Evolutionary conservation across 805 yeast genomes (phyloP).

Genomic region (Myxozyma neglecta): DNA sequence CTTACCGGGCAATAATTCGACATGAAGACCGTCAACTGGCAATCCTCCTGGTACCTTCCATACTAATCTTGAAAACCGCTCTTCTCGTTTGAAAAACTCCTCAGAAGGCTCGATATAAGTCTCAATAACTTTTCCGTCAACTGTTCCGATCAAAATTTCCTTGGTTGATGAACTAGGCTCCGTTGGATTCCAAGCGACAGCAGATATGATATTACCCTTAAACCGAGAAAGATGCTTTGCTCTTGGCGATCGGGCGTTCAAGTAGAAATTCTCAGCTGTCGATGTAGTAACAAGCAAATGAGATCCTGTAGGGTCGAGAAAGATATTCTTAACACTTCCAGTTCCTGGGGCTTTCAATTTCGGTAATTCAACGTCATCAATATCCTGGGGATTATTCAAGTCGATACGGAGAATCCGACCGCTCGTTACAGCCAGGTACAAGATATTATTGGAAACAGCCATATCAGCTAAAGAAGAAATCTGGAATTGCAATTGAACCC

Average conservation of each 20-base stretch:
- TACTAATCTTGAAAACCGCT: conserved; percentile 44
- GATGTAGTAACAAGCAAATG: conserved; percentile 54
- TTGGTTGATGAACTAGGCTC: conserved; percentile 46
- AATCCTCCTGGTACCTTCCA: conserved; percentile 42
- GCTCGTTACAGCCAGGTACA: conserved; percentile 54
- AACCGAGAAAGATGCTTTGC: conserved; percentile 50
- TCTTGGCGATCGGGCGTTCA: conserved; percentile 46
- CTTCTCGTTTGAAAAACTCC: conserved; percentile 48
- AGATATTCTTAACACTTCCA: conserved; percentile 43
- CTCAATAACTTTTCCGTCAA: conserved; percentile 52
- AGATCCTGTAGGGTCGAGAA: conserved; percentile 53
- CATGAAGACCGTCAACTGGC: conserved; percentile 33
- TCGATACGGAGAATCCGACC: conserved; percentile 65
- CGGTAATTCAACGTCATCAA: conserved; percentile 43
- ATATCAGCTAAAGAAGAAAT: conserved; percentile 51
- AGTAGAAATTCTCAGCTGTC: conserved; percentile 50
- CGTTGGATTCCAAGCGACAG: conserved; percentile 47
- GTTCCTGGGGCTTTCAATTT: conserved; percentile 35
- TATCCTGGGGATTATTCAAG: conserved; percentile 62
- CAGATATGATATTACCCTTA: conserved; percentile 47
- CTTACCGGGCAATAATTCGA: conserved; percentile 30
- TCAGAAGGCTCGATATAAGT: conserved; percentile 47
- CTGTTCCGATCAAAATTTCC: conserved; percentile 51
- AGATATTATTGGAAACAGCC: conserved; percentile 55
- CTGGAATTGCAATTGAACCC: conserved; percentile 55